Evolutionary conservation across 495 filamentous ascomycete genomes (phyloP), one percentile per base, ranked within the genome.

Genomic region (Aspergillus egyptiacus): DNA sequence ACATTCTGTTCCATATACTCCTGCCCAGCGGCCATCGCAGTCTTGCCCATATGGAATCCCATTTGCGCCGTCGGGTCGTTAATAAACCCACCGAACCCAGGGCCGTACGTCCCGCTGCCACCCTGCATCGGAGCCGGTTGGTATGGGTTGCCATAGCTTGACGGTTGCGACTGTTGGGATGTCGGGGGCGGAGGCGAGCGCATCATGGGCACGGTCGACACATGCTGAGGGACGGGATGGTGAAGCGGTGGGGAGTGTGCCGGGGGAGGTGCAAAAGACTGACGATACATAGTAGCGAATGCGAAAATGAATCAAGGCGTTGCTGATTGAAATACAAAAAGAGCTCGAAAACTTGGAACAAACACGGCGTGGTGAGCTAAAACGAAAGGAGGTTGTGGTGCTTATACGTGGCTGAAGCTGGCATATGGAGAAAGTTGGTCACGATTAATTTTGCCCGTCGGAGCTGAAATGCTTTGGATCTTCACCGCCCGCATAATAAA

Each of bases 191-290:
- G 93, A 28, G 93, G 93, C 45, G 93, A 97, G 72, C 95, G 85
- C 68, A 99, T 85, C 72, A 96, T 91, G n/a, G 93, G 93, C 39
- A 99, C 94, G 40, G 91, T 95, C 56, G 94, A 96, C 47, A 97
- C 91, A 78, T 97, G 94, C 62, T 97, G 94, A 36, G 94, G 94
- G 36, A 97, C 91, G 22, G 93, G 93, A 67, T 99, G 93, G 70
- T 99, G 93, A 52, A 99, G 84, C 33, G 93, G 94, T 60, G 93
- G 93, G 54, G 93, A 96, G 57, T 88, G 86, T 48, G 87, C 85
- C 33, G 82, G 84, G 19, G 82, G 78, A 44, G 81, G 80, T 57
- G 80, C 83, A 70, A 89, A 95, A 38, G 78, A 75, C 53, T 78
- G 72, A 63, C 89, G 85, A 68, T 97, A 91, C 90, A 96, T 96